Conservation (phyloP, 1,284 basidiomycete genomes). For the Ganoderma resinaceum region DNA sequence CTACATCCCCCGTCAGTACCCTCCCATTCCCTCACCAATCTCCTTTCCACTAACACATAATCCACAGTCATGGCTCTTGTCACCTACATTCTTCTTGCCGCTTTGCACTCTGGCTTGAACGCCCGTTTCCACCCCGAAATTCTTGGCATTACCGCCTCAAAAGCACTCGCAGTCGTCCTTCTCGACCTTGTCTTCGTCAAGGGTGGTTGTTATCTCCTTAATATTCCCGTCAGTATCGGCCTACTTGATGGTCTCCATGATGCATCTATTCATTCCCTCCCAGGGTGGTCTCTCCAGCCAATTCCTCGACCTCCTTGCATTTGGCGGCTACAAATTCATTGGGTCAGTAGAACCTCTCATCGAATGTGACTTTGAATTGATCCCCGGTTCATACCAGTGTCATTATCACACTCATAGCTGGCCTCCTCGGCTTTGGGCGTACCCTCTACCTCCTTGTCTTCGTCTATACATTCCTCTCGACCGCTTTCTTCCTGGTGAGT, state of each 20-base stretch:
- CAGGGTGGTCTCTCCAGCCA: constrained; percentile 63
- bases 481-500: constrained; percentile 93
- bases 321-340: constrained; percentile 98
- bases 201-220: constrained; percentile 85
- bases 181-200: constrained; percentile 91
- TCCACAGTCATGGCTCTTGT: constrained; percentile 91
- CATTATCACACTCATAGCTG: constrained; percentile 71
- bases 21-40: constrained; percentile 3
- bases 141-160: constrained; percentile 86
- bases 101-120: constrained; percentile 85
- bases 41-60: constrained; percentile 7
- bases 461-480: constrained; percentile 86
- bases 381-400: constrained; percentile 53
- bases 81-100: constrained; percentile 92
- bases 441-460: constrained; percentile 79
- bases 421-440: constrained; percentile 65
- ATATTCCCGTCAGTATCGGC: constrained; percentile 36
- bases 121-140: constrained; percentile 90
- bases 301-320: constrained; percentile 78
- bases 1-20: constrained; percentile 88
- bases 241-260: background rate
- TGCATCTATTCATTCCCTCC: background rate
- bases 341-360: constrained; percentile 60
- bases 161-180: constrained; percentile 82
- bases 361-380: constrained; percentile 6